These are phyloP conservation scores for Yamadazyma paraphyllophila DNA, from an alignment of 805 yeast species.

Conservation along the genomic window DNA sequence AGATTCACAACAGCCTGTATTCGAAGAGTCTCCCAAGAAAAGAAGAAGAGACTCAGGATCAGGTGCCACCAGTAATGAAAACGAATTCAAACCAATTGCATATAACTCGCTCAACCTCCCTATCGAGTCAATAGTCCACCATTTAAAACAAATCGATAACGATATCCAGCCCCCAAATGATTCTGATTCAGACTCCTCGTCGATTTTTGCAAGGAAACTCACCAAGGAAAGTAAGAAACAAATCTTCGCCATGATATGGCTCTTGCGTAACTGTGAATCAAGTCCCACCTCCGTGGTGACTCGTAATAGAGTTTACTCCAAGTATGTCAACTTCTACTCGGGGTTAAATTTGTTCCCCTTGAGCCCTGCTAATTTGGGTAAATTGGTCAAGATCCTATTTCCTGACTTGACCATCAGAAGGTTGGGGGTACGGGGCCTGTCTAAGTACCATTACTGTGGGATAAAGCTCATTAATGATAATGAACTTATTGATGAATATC, in stretches of 20 bases:
- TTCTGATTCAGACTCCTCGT: constrained; percentile 5
- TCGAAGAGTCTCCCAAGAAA: constrained; percentile 8
- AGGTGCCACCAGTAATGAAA: constrained; percentile 4
- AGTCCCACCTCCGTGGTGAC: constrained; percentile 43
- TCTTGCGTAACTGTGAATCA: constrained; percentile 63
- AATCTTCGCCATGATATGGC: constrained; percentile 79
- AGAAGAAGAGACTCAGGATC: constrained; percentile 6
- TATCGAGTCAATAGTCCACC: constrained; percentile 42
- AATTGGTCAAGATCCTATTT: constrained; percentile 60
- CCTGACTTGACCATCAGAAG: constrained; percentile 74
- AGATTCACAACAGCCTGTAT: constrained; percentile 6
- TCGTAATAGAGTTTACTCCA: constrained; percentile 40
- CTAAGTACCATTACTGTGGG: constrained; percentile 86
- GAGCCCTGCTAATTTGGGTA: constrained; percentile 78
- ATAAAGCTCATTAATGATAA: constrained; percentile 25
- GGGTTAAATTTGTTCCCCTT: constrained; percentile 51
- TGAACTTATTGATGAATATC: constrained; percentile 5
- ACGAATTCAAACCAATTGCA: constrained; percentile 37
- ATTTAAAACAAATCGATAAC: constrained; percentile 44
- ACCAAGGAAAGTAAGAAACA: constrained; percentile 63
- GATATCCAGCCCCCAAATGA: not conserved
- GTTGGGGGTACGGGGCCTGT: constrained; percentile 77
- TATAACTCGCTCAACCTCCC: constrained; percentile 32
- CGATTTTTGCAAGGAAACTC: constrained; percentile 4
- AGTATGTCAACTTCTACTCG: constrained; percentile 41